Evolutionary conservation across 108 stramenopile species (phyloP), one percentile per base, ranked within the genome.

Genomic region (Cylindrotheca fusiformis): DNA sequence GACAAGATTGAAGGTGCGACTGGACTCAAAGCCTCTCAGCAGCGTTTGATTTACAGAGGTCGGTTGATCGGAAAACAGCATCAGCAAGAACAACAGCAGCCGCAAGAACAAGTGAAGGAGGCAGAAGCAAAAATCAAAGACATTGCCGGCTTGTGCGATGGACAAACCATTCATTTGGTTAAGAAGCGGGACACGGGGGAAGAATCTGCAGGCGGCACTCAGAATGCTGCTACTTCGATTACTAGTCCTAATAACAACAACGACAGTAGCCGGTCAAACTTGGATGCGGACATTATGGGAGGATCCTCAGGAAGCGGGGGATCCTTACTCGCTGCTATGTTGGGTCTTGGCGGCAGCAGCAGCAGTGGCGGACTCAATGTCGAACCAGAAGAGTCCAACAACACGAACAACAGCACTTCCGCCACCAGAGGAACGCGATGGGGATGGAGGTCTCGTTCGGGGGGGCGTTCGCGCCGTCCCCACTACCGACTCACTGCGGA

Each of bases 131-230:
- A 72, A 60, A 75, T 94, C 27, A 62, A 80, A 31, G 90, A 92
- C 59, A 88, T 95, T 55, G 72, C 45, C 18, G 94, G 94, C 10
- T 53, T 95, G 29, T 66, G 58, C 10, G 88, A 92, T 71, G 84
- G 87, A 57, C 90, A 95, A 18, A 92, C 94, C 0, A 90, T 95
- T 57, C 94, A 95, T 74, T 65, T 91, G 36, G 88, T 95, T 4
- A 85, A 83, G 21, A 77, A 81, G 31, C 73, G 78, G 20, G 69
- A 65, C 1, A 29, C 52, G 20, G 21, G 1, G 41, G 28, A 17
- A 19, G 23, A 25, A 1, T 27, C 51, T 3, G 31, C 28, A 23
- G 26, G 24, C 2, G 50, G n/a, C n/a, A n/a, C n/a, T n/a, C n/a
- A n/a, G 53, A 55, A 29, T 23, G 22, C 49, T 23, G 49, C 24